Base-by-base conservation (phyloP, 306 rosid genomes). In the Cucurbita pepo region DNA sequence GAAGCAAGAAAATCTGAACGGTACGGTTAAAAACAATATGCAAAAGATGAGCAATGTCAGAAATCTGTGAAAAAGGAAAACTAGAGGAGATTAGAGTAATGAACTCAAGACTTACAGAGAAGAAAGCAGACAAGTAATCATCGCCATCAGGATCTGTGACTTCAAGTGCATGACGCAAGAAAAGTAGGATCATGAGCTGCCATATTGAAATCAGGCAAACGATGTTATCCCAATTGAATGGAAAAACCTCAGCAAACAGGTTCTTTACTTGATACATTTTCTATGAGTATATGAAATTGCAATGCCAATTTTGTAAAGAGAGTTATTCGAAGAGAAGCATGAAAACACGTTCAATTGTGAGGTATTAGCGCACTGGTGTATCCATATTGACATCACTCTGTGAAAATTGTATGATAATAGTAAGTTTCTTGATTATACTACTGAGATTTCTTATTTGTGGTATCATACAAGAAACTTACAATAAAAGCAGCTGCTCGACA, bases 401-500 rank as follows among this genome's bases (percentile, higher is more conserved):
- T 13, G 21, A 16, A 38, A 37, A 6, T 12, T 37, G 51, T 1
- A n/a, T 63, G 50, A 63, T 8, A 40, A n/a, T 5, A 25, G 7
- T 25, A 69, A 48, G 60, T 22, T 30, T 52, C 47, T 51, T 51
- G 43, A 15, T 47, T 22, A 51, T 30, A 9, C 47, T 14, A 15
- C 5, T 0, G 41, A 13, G 71, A 21, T 21, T 45, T 66, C 40
- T 44, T 13, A 16, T 3, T 34, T 8, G 37, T 4, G 43, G 48
- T 40, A 71, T 48, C 51, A n/a, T 2, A 66, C 16, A 59, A n/a
- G 8, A 43, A 50, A 56, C 96, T 81, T 88, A 95, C 99, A 81
- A 95, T 95, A 78, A 95, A 77, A 82, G 96, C 96, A 75, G 89
- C 97, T 34, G 96, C 90, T 74, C 99, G 97, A 77, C 91, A 95